Base-by-base conservation (phyloP, 1,284 basidiomycete species). In the Sporisorium sorghi region DNA sequence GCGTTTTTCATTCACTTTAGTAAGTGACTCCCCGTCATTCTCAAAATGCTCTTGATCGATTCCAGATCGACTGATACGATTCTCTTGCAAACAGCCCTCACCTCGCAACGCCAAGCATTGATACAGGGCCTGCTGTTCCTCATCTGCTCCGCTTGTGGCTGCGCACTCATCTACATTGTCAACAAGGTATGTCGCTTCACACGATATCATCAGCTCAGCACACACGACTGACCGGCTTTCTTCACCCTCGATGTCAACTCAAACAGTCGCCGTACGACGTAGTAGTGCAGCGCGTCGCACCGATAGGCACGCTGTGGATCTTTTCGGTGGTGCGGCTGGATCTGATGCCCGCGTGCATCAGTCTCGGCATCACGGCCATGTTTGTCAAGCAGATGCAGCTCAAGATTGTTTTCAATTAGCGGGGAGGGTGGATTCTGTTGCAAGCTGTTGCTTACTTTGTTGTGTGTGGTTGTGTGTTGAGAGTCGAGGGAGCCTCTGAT, bases 281-380 rank as follows among this genome's bases (percentile, higher is more conserved):
- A 26, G 78, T 84, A 9, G 76, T 85, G 37, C 78, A 81, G n/a
- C 79, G 77, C 19, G 78, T 79, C 10, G 83, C 85, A 1, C 79
- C 84, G 11, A 73, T 85, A 0, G 85, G 85, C 37, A 82, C 83
- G 2, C 74, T 85, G 19, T 85, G 85, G 85, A 76, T 85, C 44
- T 84, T 81, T 49, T 55, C 78, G 11, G 76, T 85, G 9, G 83
- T 85, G 19, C 76, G 80, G 39, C 58, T 85, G 32, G 82, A 85
- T 43, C 76, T 85, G 5, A 43, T 73, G 3, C 73, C 71, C 7
- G 82, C 79, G 0, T 56, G 79, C 33, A 43, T 80, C 40, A 80
- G 78, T 51, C 65, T 85, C n/a, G 76, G 61, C 15, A 49, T 79
- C n/a, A 74, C 80, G 12, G 74, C 69, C 43, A 60, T 58, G 62